Conservation (phyloP, 1,139 yeast species). For the Blastobotrys elegans region DNA sequence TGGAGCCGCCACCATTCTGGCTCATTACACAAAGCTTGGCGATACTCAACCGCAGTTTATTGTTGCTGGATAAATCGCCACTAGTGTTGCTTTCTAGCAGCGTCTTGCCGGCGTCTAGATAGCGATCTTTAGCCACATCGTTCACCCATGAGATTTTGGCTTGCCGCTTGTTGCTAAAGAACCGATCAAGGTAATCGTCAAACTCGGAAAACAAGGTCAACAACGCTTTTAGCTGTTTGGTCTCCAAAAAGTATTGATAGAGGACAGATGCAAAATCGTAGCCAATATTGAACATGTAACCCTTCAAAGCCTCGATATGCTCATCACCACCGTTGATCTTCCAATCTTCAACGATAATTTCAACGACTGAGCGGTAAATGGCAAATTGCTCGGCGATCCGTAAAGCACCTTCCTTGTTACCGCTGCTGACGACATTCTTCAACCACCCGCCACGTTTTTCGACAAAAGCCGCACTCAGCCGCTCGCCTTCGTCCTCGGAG, state of each 20-base stretch:
- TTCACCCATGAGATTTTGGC: conserved; percentile 71
- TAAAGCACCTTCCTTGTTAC: conserved; percentile 50
- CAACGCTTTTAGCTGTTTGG: conserved; percentile 50
- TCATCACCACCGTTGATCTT: conserved; percentile 30
- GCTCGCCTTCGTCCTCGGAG: conserved; percentile 18
- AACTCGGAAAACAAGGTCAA: conserved; percentile 56
- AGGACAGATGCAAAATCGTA: conserved; percentile 65
- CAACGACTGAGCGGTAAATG: conserved; percentile 63
- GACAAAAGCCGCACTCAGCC: conserved; percentile 22
- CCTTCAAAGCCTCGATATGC: conserved; percentile 36
- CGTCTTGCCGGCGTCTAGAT: conserved; percentile 45
- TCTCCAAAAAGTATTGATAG: conserved; percentile 53
- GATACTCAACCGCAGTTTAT: conserved; percentile 58
- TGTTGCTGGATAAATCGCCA: conserved; percentile 45
- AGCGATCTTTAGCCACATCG: conserved; percentile 50
- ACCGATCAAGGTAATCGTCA: conserved; percentile 46
- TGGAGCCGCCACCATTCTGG: background rate
- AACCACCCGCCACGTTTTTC: conserved; percentile 48
- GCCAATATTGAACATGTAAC: conserved; percentile 58
- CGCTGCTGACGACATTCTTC: conserved; percentile 44
- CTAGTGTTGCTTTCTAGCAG: conserved; percentile 42
- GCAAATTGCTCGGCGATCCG: conserved; percentile 60
- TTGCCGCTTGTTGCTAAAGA: conserved; percentile 47
- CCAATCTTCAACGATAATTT: conserved; percentile 55
- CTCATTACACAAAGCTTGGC: conserved; percentile 51